Evolutionary conservation across 345 rosid species (phyloP), one percentile per base, ranked within the genome.

Genomic region (Conringia planisiliqua): DNA sequence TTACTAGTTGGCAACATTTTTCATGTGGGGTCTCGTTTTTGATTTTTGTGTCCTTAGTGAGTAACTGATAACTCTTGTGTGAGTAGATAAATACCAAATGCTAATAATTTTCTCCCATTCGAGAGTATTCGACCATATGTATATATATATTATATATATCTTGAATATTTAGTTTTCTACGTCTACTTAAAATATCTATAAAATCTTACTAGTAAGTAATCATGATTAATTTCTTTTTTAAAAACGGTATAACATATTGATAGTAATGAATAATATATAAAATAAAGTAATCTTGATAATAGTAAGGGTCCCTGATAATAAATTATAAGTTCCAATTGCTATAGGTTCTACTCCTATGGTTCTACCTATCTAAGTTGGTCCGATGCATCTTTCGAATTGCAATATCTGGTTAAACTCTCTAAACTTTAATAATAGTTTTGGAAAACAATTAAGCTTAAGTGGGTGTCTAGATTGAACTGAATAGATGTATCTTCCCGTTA

Each of bases 381-480:
- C 32, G 18, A 63, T 52, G 70, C 36, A 52, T 63, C 55, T 72
- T 40, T 72, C 77, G 20, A 72, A 48, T 39, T 72, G 52, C 50
- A 63, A 33, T 22, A 43, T 71, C 0, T 71, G 22, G 18, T 59
- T 35, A 46, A 26, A 71, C 12, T 71, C 17, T n/a, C 16, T 29
- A 26, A 13, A 27, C 33, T 26, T 35, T 47, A 3, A 33, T 22
- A 30, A 30, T 44, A 57, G 33, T 43, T 57, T 13, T 58, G 57
- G 47, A 22, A 44, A 58, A 36, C 27, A 48, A 38, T 38, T 38
- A 50, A 50, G 47, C 7, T 43, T 9, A 62, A 52, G 62, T 62
- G 42, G 70, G 16, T 29, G 33, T 62, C 24, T 62, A 38, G 51
- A 17, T 62, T 38, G 69, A 72, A 29, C 38, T 8, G 7, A 20